A percentile compares a stretch with the other conserved stretches of the same genome.
Conservation (phyloP, 441 rosid species). For the Arabidopsis lyrata region DNA sequence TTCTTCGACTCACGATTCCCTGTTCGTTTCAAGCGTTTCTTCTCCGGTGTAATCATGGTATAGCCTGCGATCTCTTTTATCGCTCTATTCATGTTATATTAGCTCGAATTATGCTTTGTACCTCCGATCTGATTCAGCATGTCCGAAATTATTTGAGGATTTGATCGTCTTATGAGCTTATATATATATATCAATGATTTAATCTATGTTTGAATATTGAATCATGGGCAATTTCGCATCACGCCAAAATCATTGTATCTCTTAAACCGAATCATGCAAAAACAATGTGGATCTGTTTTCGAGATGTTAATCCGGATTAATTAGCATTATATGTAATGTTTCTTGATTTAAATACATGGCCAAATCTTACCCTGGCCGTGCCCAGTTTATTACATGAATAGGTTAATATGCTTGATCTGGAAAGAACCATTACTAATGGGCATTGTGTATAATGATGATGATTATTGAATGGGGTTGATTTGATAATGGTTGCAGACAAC, state of each 20-base stretch:
- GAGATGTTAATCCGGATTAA: background rate
- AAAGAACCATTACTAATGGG: background rate
- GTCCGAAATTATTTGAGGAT: background rate
- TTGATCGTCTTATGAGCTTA: no score
- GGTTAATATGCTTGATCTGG: background rate
- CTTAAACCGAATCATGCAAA: background rate
- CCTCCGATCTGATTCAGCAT: background rate
- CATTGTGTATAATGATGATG: background rate
- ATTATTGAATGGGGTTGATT: background rate
- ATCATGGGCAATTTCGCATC: background rate
- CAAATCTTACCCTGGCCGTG: background rate
- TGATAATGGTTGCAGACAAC: conserved; percentile 61
- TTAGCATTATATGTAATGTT: background rate
- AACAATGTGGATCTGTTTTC: conserved; percentile 1
- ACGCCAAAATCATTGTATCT: background rate
- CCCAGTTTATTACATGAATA: no score
- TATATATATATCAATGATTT: background rate
- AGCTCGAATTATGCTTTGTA: background rate
- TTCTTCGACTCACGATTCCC: background rate
- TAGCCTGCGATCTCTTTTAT: background rate
- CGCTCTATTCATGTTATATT: background rate
- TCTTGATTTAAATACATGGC: background rate
- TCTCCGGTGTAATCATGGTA: conserved; percentile 22
- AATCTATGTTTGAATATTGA: conserved; percentile 2
- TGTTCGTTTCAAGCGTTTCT: background rate